Conservation (phyloP, 2,329 filamentous ascomycete species). For the Colletotrichum melonis region DNA sequence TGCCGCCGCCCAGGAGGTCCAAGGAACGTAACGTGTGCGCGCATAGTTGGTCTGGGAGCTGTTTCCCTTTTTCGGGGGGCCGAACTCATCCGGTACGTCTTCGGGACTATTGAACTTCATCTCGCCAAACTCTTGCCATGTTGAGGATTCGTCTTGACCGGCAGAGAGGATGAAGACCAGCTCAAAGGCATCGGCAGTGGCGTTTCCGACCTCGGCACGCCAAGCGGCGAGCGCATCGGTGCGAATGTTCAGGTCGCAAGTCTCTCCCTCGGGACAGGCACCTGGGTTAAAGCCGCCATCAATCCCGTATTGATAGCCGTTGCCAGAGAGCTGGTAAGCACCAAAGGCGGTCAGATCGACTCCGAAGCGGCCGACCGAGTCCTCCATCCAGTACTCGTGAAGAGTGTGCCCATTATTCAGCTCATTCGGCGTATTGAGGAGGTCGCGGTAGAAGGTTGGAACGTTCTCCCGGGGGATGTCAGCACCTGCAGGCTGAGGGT, state of each 20-base stretch:
- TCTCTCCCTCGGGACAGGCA: conserved; percentile 54
- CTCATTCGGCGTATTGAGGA: conserved; percentile 61
- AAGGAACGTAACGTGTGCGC: conserved; percentile 62
- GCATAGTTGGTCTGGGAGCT: conserved; percentile 55
- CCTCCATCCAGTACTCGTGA: conserved; percentile 69
- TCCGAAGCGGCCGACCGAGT: conserved; percentile 62
- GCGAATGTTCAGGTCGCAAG: conserved; percentile 59
- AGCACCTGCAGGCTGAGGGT: conserved; percentile 57
- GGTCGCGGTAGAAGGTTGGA: conserved; percentile 60
- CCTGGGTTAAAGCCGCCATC: conserved; percentile 60
- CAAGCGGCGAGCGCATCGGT: conserved; percentile 61
- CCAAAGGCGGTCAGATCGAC: conserved; percentile 65
- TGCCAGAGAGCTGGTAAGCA: conserved; percentile 59
- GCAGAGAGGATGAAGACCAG: conserved; percentile 65
- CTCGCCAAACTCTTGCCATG: conserved; percentile 68
- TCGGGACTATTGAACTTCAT: conserved; percentile 61
- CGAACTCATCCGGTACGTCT: conserved; percentile 60
- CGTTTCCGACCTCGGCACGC: conserved; percentile 62
- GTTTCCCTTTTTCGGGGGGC: conserved; percentile 53
- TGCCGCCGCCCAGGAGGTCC: conserved; percentile 64
- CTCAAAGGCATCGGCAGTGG: conserved; percentile 59
- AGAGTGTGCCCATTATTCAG: conserved; percentile 63
- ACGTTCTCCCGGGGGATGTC: conserved; percentile 53
- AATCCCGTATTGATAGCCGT: conserved; percentile 62
- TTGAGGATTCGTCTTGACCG: conserved; percentile 65